phyloP scores from a whole-genome alignment of 2,329 filamentous ascomycete species.

The Fusarium zealandicum region DNA sequence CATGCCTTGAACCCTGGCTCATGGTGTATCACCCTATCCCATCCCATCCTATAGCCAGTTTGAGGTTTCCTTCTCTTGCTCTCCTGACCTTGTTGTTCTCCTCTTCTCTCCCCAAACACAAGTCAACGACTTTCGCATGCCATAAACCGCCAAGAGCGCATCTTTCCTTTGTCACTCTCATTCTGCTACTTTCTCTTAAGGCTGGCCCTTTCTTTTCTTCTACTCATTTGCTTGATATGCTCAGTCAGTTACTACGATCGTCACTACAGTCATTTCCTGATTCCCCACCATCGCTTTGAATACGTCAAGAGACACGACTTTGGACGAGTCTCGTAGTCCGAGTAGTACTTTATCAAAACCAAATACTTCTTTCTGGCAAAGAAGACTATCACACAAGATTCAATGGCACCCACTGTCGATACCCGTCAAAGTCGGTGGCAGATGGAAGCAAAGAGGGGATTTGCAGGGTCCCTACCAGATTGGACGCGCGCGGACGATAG shows the following conservation, averaged over 20 bases:
- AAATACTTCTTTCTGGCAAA: slow-evolving; percentile 4
- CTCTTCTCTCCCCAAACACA: slow-evolving; percentile 14
- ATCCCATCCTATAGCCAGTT: slow-evolving; percentile 1
- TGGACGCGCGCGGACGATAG: slow-evolving; percentile 43
- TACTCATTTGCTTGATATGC: slow-evolving; percentile 27
- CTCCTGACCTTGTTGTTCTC: slow-evolving; percentile 26
- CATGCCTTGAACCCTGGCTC: slow-evolving; percentile 19
- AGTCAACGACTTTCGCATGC: slow-evolving; percentile 19
- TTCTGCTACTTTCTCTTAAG: slow-evolving; percentile 33
- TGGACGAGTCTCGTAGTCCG: slow-evolving; percentile 8
- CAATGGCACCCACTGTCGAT: slow-evolving; percentile 27
- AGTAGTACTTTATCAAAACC: slow-evolving; percentile 8
- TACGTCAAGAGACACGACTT: slow-evolving; percentile 10
- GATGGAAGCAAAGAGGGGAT: slow-evolving; percentile 24
- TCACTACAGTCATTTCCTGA: slow-evolving; percentile 23
- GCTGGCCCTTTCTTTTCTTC: slow-evolving; percentile 36
- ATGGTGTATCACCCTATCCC: slow-evolving; percentile 32
- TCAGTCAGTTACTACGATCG: slow-evolving; percentile 36
- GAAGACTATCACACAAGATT: not conserved
- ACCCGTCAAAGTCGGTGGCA: slow-evolving; percentile 30
- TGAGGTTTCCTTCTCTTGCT: slow-evolving; percentile 10
- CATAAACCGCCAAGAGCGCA: slow-evolving; percentile 29
- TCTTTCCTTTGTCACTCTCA: slow-evolving; percentile 28
- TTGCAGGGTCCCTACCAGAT: slow-evolving; percentile 26
- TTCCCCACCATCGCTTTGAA: slow-evolving; percentile 18